A percentile compares a stretch with the other conserved stretches of the same genome.
Conservation (phyloP, 2,329 filamentous ascomycete genomes). For the Fusarium penzigii region DNA sequence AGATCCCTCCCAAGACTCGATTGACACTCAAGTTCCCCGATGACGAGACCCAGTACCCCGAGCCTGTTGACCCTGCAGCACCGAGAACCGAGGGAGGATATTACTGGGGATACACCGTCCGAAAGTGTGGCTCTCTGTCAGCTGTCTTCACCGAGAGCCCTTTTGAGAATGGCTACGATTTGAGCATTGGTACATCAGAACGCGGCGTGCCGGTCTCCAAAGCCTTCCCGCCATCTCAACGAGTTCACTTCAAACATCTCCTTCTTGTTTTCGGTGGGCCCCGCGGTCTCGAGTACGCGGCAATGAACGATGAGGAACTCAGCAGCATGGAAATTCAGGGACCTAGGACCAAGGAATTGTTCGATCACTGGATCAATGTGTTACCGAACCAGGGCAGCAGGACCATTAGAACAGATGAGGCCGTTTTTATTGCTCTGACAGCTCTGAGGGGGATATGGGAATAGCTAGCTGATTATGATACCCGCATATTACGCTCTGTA, state of each 20-base stretch:
- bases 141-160: slow-evolving; percentile 75
- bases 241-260: slow-evolving; percentile 64
- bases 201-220: slow-evolving; percentile 59
- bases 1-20: slow-evolving; percentile 69
- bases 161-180: slow-evolving; percentile 76
- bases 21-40: slow-evolving; percentile 70
- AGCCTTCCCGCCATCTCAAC: slow-evolving; percentile 46
- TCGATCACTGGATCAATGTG: slow-evolving; percentile 84
- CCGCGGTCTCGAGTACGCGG: slow-evolving; percentile 74
- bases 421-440: slow-evolving; percentile 74
- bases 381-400: slow-evolving; percentile 78
- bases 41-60: slow-evolving; percentile 45
- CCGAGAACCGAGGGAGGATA: slow-evolving; percentile 77
- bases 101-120: slow-evolving; percentile 82
- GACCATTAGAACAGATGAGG: slow-evolving; percentile 83
- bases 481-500: slow-evolving; percentile 23
- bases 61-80: slow-evolving; percentile 65
- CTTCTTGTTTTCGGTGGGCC: slow-evolving; percentile 81
- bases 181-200: slow-evolving; percentile 83
- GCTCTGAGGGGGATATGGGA: slow-evolving; percentile 63
- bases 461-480: slow-evolving; percentile 17
- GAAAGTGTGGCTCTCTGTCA: slow-evolving; percentile 66
- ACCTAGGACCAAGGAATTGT: slow-evolving; percentile 66
- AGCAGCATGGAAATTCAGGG: slow-evolving; percentile 63
- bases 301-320: slow-evolving; percentile 59